Conservation (phyloP, 345 rosid genomes). For the Rhodomyrtus tomentosa region DNA sequence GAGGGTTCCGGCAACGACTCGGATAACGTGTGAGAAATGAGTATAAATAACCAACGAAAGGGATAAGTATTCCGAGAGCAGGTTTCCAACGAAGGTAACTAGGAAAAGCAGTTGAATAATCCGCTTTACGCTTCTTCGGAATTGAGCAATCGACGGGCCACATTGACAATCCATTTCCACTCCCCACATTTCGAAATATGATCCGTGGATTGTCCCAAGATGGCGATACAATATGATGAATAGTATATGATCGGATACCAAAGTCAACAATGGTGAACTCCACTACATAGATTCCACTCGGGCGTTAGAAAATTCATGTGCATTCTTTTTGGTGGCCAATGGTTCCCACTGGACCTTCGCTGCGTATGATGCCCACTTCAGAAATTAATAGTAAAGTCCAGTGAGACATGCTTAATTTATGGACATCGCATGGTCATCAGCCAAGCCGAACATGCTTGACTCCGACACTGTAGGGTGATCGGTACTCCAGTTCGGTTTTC, state of each 20-base stretch:
- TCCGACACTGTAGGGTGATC: too few relatives aligned
- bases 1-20: background rate
- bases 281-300: background rate
- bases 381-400: too few relatives aligned
- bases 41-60: background rate
- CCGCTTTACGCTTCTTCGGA: background rate
- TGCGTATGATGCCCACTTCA: too few relatives aligned
- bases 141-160: background rate
- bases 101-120: background rate
- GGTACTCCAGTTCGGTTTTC: too few relatives aligned
- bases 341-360: too few relatives aligned
- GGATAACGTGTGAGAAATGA: background rate
- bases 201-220: background rate
- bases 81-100: background rate
- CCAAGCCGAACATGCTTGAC: too few relatives aligned
- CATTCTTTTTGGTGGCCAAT: too few relatives aligned
- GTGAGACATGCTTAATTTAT: too few relatives aligned
- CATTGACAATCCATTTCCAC: background rate
- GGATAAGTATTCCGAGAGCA: background rate
- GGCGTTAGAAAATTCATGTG: background rate
- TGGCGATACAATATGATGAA: background rate
- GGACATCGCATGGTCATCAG: too few relatives aligned
- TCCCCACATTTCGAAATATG: background rate
- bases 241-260: background rate
- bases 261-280: background rate